Conservation (phyloP, 2,329 filamentous ascomycete species). For the Phialophora tarda region DNA sequence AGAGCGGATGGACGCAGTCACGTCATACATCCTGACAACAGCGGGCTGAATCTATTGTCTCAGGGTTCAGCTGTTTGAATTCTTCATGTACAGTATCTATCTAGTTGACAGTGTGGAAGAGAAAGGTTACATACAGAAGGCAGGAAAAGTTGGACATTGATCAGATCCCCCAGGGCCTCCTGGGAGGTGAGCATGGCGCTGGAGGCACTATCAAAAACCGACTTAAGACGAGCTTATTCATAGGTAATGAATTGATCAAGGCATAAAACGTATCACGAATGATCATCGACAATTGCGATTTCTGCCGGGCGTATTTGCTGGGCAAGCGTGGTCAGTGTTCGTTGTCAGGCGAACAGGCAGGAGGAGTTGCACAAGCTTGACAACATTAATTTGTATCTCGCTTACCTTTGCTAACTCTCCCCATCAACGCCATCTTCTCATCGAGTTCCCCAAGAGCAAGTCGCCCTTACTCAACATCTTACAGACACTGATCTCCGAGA, state of each 20-base stretch:
- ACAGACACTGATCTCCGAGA: not conserved
- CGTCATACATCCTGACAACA: slow-evolving; percentile 54
- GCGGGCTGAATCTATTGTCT: slow-evolving; percentile 23
- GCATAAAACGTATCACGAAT: not conserved
- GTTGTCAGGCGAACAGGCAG: not conserved
- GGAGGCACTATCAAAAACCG: not conserved
- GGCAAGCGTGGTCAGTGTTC: not conserved
- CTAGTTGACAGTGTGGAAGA: not conserved
- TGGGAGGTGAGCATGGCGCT: not conserved
- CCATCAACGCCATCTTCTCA: not conserved
- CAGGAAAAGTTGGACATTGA: not conserved
- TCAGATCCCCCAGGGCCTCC: not conserved
- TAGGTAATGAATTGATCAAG: not conserved
- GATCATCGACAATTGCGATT: not conserved
- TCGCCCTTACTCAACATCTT: not conserved
- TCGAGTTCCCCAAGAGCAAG: not conserved
- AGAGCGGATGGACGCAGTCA: slow-evolving; percentile 82
- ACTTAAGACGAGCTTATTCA: not conserved
- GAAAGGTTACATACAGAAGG: not conserved
- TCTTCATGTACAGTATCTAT: not conserved
- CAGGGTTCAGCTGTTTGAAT: not conserved
- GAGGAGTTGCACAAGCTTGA: not conserved
- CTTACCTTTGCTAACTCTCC: not conserved
- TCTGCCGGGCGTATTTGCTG: not conserved
- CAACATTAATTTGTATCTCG: not conserved